Evolutionary conservation across 2,329 filamentous ascomycete species (phyloP).

Genomic region (Tolypocladium cylindrosporum): DNA sequence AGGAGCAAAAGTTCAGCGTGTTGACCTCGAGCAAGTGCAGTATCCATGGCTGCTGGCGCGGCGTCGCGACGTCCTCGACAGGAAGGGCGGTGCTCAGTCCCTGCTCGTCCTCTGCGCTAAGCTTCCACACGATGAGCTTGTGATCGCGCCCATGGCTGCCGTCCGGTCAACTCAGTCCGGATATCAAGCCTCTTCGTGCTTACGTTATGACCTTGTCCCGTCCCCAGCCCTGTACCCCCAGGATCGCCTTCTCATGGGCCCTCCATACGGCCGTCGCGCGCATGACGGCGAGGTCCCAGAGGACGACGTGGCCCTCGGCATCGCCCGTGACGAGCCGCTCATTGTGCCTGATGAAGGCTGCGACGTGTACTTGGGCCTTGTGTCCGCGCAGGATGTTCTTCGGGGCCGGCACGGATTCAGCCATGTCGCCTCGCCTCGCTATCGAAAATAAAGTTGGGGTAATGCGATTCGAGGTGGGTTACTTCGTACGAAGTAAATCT

Average conservation of each 20-base stretch:
- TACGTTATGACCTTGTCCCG: slow-evolving; percentile 74
- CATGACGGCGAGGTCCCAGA: slow-evolving; percentile 79
- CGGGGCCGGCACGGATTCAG: slow-evolving; percentile 24
- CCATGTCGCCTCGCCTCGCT: slow-evolving; percentile 12
- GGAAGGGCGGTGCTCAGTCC: slow-evolving; percentile 60
- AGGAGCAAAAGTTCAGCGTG: slow-evolving; percentile 90
- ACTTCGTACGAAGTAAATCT: too few species aligned
- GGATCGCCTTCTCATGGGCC: slow-evolving; percentile 67
- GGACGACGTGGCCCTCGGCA: slow-evolving; percentile 76
- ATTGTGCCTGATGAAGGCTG: slow-evolving; percentile 64
- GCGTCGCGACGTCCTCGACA: slow-evolving; percentile 45
- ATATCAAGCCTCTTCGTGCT: slow-evolving; percentile 22
- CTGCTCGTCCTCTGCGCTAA: slow-evolving; percentile 50
- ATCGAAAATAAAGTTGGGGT: not conserved
- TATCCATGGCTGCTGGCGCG: slow-evolving; percentile 66
- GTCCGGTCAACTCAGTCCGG: not conserved
- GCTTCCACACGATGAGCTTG: slow-evolving; percentile 74
- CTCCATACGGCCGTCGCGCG: slow-evolving; percentile 77
- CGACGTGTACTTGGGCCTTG: slow-evolving; percentile 65
- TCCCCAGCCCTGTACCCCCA: slow-evolving; percentile 65
- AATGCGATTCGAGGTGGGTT: too few species aligned
- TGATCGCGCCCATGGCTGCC: slow-evolving; percentile 85
- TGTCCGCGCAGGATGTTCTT: slow-evolving; percentile 75
- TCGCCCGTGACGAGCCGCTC: slow-evolving; percentile 75
- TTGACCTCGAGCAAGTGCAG: slow-evolving; percentile 77